Evolutionary conservation across 2,329 filamentous ascomycete genomes (phyloP).

Genomic region (Phaeophleospora eucalypticola): DNA sequence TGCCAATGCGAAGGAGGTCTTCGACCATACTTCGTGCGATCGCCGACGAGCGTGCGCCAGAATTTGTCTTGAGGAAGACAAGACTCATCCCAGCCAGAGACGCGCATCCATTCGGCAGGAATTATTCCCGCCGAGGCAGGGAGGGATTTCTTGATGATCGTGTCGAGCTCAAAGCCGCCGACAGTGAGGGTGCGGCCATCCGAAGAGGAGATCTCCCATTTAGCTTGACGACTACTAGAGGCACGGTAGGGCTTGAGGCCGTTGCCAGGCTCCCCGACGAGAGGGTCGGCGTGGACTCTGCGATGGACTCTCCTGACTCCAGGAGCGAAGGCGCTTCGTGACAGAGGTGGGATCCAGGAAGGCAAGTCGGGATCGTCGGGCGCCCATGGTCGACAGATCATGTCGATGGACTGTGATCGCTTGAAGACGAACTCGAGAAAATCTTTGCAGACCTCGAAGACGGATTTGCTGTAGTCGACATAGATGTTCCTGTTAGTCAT

Average conservation of each 20-base stretch:
- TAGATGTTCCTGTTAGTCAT: constrained; percentile 3
- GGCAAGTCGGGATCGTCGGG: constrained; percentile 7
- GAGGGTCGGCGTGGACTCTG: constrained; percentile 10
- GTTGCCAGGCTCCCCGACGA: constrained; percentile 13
- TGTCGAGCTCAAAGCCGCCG: constrained; percentile 11
- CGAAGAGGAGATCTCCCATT: constrained; percentile 1
- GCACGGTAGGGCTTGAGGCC: constrained; percentile 8
- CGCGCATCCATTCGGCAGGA: constrained; percentile 7
- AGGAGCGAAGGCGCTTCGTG: constrained; percentile 7
- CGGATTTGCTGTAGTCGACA: constrained; percentile 11
- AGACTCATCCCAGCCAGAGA: neutral
- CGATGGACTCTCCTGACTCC: constrained; percentile 2
- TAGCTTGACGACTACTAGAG: constrained; percentile 5
- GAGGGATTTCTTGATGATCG: constrained; percentile 6
- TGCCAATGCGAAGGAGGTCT: constrained; percentile 2
- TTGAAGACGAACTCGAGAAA: constrained; percentile 11
- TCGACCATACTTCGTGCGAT: neutral
- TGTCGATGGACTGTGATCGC: constrained; percentile 9
- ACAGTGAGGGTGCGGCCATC: constrained; percentile 5
- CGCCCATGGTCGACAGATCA: constrained; percentile 15
- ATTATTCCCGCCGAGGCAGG: constrained; percentile 12
- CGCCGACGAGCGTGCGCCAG: constrained; percentile 9
- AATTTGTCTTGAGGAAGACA: constrained; percentile 2
- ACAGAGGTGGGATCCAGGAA: constrained; percentile 13
- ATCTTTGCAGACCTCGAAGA: constrained; percentile 10